Base-by-base conservation (phyloP, 2,329 filamentous ascomycete genomes). In the Paraphaeosphaeria sporulosa region DNA sequence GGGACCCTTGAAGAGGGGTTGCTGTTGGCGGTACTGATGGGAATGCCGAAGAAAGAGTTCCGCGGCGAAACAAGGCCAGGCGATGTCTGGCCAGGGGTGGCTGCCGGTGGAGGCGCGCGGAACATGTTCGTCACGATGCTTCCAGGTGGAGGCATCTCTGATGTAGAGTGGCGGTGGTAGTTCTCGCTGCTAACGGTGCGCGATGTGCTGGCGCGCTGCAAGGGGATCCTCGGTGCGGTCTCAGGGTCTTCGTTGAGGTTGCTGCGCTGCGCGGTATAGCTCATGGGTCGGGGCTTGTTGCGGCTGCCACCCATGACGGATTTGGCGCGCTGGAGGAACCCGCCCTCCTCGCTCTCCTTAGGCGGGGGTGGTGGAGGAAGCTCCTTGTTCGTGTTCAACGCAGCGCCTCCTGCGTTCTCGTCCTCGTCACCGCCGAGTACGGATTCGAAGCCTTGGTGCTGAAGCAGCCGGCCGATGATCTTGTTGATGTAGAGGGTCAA, bases 401-500 rank as follows among this genome's bases (percentile, higher is more conserved):
- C 62, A 65, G 67, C 64, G 3, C 55, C 60, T 74, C 58, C 70
- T 42, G 60, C 55, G 30, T 64, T 66, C 44, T 57, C 59, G 58
- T 76, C 81, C 58, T 90, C 87, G 54, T 87, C 87, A 77, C 92
- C 91, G 75, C 96, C 93, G 43, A 97, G 84, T 62, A 98, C 96
- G 63, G 92, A 89, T 80, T 99, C 94, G 68, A 97, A 98, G 68
- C 96, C 94, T 72, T 96, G 91, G 79, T 97, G 92, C 75, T 96
- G 91, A 63, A 99, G 86, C 47, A 99, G 87, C 58, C 95, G 91
- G 77, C 95, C 95, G 76, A 99, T 97, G 77, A 99, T 98, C 82
- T 95, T 96, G 86, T 98, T 97, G 83, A 99, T 97, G 82, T 99
- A 99, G 66, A 98, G 84, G 25, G 93, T 96, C 69, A 99, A 84